A percentile compares a stretch with the other conserved stretches of the same genome.
Evolutionary conservation across 331 rosid genomes (phyloP).

Genomic region (Dryas integrifolia): DNA sequence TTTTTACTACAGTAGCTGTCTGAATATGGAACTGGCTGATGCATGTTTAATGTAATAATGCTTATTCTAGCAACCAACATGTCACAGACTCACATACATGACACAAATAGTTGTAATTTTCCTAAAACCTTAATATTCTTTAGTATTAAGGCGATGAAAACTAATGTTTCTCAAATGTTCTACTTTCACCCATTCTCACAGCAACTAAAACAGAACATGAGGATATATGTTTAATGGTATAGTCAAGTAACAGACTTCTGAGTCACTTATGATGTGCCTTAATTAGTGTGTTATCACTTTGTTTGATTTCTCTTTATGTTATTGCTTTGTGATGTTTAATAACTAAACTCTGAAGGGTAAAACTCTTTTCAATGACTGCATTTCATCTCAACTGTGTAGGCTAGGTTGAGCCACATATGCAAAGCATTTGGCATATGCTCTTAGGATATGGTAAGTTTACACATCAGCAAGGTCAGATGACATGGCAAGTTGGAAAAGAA

Average conservation of each 20-base stretch:
- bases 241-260: too few species aligned
- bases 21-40: conserved; percentile 15
- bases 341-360: not conserved
- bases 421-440: conserved; percentile 19
- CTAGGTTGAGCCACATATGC: conserved; percentile 20
- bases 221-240: too few species aligned
- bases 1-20: conserved; percentile 29
- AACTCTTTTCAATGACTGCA: not conserved
- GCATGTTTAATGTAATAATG: not conserved
- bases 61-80: too few species aligned
- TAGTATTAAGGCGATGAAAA: not conserved
- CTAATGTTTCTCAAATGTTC: too few species aligned
- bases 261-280: not conserved
- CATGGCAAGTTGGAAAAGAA: conserved; percentile 32
- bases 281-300: not conserved
- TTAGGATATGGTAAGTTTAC: conserved; percentile 25
- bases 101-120: not conserved
- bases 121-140: conserved; percentile 1
- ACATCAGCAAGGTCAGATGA: conserved; percentile 39
- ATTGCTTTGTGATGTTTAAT: not conserved
- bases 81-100: too few species aligned
- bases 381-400: conserved; percentile 5
- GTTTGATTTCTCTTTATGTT: conserved; percentile 3
- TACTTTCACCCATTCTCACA: too few species aligned
- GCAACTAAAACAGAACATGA: too few species aligned